Conservation (phyloP, 495 filamentous ascomycete genomes). For the Viridothelium virens region DNA sequence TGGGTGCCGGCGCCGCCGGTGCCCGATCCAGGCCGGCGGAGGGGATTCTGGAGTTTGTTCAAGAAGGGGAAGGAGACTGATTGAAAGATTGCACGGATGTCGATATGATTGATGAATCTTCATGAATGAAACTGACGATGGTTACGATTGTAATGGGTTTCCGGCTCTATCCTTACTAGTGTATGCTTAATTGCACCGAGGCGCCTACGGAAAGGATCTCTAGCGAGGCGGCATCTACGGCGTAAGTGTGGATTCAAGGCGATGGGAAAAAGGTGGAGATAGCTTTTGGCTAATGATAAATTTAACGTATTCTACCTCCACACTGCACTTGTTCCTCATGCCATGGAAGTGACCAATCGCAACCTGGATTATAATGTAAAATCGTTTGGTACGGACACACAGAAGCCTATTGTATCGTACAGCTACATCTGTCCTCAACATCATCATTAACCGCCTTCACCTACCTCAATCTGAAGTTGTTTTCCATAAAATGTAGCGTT, state of each 20-base stretch:
- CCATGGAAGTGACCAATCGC: too few relatives aligned
- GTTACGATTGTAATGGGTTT: not conserved
- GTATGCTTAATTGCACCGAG: not conserved
- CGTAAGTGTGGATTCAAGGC: not conserved
- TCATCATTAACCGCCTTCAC: not conserved
- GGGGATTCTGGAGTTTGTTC: slow-evolving; percentile 8
- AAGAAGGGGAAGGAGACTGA: not conserved
- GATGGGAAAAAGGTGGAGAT: too few relatives aligned
- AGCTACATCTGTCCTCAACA: not conserved
- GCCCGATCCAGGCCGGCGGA: slow-evolving; percentile 15
- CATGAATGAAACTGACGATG: not conserved
- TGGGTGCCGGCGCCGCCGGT: slow-evolving; percentile 17
- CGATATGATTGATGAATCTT: not conserved
- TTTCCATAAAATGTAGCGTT: not conserved
- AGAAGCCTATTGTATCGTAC: not conserved
- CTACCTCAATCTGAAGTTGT: not conserved
- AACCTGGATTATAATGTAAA: too few relatives aligned
- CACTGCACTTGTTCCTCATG: too few relatives aligned
- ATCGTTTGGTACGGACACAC: not conserved
- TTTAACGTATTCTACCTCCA: too few relatives aligned
- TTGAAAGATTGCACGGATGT: not conserved
- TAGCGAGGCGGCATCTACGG: not conserved
- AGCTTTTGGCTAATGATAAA: too few relatives aligned
- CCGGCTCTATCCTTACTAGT: not conserved
- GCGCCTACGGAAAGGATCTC: not conserved